Conservation (phyloP, 305 asterid species). For the Plantago coronopus region DNA sequence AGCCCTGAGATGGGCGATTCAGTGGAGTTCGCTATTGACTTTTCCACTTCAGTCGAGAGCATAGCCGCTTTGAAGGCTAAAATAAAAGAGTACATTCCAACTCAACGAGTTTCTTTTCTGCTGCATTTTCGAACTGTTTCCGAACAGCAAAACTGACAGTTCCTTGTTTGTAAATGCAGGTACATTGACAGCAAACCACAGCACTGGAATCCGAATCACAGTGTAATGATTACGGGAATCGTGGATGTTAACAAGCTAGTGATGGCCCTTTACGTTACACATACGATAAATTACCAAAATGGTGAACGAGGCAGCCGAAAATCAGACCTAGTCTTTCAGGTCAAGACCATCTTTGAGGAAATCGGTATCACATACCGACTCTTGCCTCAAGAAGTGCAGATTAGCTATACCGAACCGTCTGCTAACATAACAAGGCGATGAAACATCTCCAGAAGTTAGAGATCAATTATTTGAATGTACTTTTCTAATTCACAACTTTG, state of each 20-base stretch:
- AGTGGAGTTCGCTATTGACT: conserved; percentile 55
- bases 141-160: background rate
- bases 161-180: conserved; percentile 24
- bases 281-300: conserved; percentile 62
- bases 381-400: conserved; percentile 57
- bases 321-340: conserved; percentile 49
- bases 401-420: conserved; percentile 27
- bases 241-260: conserved; percentile 64
- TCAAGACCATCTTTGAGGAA: conserved; percentile 49
- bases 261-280: conserved; percentile 52
- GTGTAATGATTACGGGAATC: conserved; percentile 50
- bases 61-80: conserved; percentile 44
- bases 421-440: conserved; percentile 12
- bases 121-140: background rate
- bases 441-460: conserved; percentile 7
- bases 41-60: conserved; percentile 49
- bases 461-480: background rate
- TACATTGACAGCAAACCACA: conserved; percentile 59
- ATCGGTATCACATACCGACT: conserved; percentile 49
- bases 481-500: background rate
- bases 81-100: conserved; percentile 44
- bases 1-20: conserved; percentile 73
- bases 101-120: conserved; percentile 12
- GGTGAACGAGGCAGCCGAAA: conserved; percentile 43
- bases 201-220: conserved; percentile 55